These are phyloP conservation scores for Fraxinus albicans DNA, from an alignment of 305 asterid genomes.

Conservation along the genomic window DNA sequence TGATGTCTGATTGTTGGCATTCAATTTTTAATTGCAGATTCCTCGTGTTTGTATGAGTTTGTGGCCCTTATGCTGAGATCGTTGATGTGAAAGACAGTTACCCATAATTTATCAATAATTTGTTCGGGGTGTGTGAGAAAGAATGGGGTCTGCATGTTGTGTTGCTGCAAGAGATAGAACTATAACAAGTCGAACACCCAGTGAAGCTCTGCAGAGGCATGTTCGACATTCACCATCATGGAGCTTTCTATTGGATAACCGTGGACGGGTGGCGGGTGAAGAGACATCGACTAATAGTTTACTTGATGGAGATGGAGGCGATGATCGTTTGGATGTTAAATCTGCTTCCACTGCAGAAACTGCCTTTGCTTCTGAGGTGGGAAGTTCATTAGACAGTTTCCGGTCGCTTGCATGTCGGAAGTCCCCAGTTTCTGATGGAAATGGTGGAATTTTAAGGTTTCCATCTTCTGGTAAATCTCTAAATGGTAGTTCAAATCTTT, in stretches of 20 bases:
- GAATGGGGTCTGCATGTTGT: slow-evolving; percentile 98
- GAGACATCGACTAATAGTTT: slow-evolving; percentile 68
- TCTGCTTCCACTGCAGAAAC: slow-evolving; percentile 57
- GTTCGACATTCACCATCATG: slow-evolving; percentile 80
- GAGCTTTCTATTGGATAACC: slow-evolving; percentile 98
- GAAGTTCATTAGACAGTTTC: slow-evolving; percentile 75
- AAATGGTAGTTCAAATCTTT: slow-evolving; percentile 8
- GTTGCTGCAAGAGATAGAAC: slow-evolving; percentile 69
- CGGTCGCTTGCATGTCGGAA: slow-evolving; percentile 62
- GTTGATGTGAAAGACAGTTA: background rate
- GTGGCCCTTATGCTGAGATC: slow-evolving; percentile 17
- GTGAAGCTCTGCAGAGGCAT: slow-evolving; percentile 56
- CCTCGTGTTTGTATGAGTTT: slow-evolving; percentile 17
- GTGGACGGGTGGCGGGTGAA: slow-evolving; percentile 89
- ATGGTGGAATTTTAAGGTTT: slow-evolving; percentile 39
- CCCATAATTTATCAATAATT: slow-evolving; percentile 12
- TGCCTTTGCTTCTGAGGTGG: slow-evolving; percentile 72
- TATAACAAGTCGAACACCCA: slow-evolving; percentile 17
- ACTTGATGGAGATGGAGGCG: slow-evolving; percentile 45
- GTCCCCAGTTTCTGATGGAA: slow-evolving; percentile 70
- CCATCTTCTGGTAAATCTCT: slow-evolving; percentile 53
- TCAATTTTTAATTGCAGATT: slow-evolving; percentile 30
- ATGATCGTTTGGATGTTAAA: slow-evolving; percentile 49
- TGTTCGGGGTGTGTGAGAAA: slow-evolving; percentile 35
- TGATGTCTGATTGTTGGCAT: slow-evolving; percentile 8